Base-by-base conservation (phyloP, 179 eudicot species). In the Spinacia oleracea region DNA sequence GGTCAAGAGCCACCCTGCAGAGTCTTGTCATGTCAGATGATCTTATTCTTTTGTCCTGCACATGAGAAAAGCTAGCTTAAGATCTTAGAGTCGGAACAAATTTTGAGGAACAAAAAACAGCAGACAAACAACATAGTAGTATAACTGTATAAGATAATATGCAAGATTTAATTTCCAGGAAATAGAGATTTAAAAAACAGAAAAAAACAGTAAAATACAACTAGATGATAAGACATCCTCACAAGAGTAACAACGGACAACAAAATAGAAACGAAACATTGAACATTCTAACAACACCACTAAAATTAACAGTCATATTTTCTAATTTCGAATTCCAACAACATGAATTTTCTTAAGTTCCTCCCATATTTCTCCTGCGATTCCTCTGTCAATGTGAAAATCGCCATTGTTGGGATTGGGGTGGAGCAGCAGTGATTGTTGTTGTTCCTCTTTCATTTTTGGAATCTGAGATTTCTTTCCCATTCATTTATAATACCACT, bases 1-100 rank as follows among this genome's bases (percentile, higher is more conserved):
- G 60, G 40, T 86, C 87, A 78, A 80, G 87, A 79, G 99, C 99
- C 80, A 96, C 96, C 12, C 78, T 80, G 76, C 96, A 93, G 70
- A 81, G 86, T 62, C 65, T 85, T 73, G 79, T 63, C 89, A 86
- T 75, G 20, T 93, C 94, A 72, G 88, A 83, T 50, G 90, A 63
- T 77, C 64, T 85, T 72, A 86, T 83, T 85, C 98, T 89, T 76
- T 77, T 88, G 67, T 77, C 86, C 99, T 93, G 90, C 76, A 85
- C 51, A 9, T 68, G 43, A 56, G 18, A 56, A 73, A 25, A 70
- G 69, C 45, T 16, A 67, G 25, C 38, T 72, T 59, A 68, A 7
- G 27, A 74, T 53, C 51, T 71, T 9, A 76, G 21, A 43, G 23
- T 46, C 46, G 23, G 6, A 35, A 51, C 51, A 51, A 16, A 40